Conservation (phyloP, 441 rosid species). For the Hura crepitans region DNA sequence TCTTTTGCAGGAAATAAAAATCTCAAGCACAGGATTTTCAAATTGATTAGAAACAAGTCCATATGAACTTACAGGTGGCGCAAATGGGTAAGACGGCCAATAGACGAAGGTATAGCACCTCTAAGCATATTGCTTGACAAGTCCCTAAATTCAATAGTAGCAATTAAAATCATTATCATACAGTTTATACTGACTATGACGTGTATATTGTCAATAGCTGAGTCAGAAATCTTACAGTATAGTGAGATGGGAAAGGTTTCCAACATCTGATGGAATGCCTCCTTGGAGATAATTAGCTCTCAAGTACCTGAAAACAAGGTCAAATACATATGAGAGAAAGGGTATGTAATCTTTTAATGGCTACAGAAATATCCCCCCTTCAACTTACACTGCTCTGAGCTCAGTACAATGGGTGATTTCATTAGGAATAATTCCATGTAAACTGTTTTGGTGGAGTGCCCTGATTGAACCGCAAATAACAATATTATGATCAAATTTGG, state of each 20-base stretch:
- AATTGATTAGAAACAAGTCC: slow-evolving; percentile 6
- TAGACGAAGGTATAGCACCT: slow-evolving; percentile 81
- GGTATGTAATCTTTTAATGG: not conserved
- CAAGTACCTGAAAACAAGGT: slow-evolving; percentile 55
- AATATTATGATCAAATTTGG: not conserved
- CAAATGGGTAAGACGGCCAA: slow-evolving; percentile 62
- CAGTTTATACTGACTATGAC: not conserved
- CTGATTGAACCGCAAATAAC: slow-evolving; percentile 32
- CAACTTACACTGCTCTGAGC: slow-evolving; percentile 80
- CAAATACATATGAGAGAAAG: slow-evolving; percentile 7
- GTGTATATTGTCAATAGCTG: not conserved
- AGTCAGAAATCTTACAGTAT: slow-evolving; percentile 50
- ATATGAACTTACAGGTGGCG: slow-evolving; percentile 57
- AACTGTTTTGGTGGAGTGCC: slow-evolving; percentile 89
- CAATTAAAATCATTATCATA: not conserved
- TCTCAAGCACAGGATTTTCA: too few species aligned
- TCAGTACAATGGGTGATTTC: slow-evolving; percentile 71
- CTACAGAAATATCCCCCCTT: not conserved
- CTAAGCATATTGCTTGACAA: slow-evolving; percentile 80
- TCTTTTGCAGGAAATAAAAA: not conserved
- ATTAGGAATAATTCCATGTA: slow-evolving; percentile 75
- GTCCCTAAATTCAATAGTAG: slow-evolving; percentile 49
- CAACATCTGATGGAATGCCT: slow-evolving; percentile 72
- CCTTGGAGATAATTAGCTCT: slow-evolving; percentile 91
- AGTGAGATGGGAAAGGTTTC: slow-evolving; percentile 71